phyloP scores from a whole-genome alignment of 1,284 basidiomycete genomes.

The Veloboletus limbatus region DNA sequence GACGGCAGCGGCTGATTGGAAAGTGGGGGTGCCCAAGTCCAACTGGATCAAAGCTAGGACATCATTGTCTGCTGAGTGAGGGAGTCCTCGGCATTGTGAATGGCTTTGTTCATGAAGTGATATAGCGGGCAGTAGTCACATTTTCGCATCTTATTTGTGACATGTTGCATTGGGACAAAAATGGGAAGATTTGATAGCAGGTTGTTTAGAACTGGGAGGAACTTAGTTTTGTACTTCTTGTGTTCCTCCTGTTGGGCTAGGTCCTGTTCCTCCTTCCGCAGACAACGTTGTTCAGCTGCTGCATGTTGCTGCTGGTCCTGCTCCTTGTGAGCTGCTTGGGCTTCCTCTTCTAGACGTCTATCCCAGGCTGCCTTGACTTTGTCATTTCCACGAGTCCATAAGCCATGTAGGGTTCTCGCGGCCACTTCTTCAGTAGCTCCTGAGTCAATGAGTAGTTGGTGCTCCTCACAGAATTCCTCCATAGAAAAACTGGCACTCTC shows the following conservation, averaged over 20 bases:
- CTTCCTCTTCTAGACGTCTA: neutral
- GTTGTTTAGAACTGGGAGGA: neutral
- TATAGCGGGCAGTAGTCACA: neutral
- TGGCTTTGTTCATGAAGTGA: conserved; percentile 1
- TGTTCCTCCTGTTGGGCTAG: neutral
- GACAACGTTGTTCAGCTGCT: too few relatives aligned
- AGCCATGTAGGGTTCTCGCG: neutral
- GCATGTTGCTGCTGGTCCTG: neutral
- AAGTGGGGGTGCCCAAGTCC: neutral
- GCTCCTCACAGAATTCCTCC: neutral
- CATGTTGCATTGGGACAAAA: neutral
- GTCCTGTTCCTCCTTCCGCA: neutral
- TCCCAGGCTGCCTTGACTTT: neutral
- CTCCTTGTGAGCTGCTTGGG: neutral
- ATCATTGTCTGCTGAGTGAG: fast-evolving
- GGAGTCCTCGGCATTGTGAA: neutral
- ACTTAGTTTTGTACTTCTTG: neutral
- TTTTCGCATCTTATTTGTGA: neutral
- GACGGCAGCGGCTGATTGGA: neutral
- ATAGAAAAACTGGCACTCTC: neutral
- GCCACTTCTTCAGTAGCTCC: neutral
- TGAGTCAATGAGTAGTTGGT: neutral
- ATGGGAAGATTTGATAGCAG: neutral
- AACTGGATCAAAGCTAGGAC: neutral
- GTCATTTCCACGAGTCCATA: neutral